Conservation (phyloP, 768 basidiomycete genomes). For the Amanita muscaria region DNA sequence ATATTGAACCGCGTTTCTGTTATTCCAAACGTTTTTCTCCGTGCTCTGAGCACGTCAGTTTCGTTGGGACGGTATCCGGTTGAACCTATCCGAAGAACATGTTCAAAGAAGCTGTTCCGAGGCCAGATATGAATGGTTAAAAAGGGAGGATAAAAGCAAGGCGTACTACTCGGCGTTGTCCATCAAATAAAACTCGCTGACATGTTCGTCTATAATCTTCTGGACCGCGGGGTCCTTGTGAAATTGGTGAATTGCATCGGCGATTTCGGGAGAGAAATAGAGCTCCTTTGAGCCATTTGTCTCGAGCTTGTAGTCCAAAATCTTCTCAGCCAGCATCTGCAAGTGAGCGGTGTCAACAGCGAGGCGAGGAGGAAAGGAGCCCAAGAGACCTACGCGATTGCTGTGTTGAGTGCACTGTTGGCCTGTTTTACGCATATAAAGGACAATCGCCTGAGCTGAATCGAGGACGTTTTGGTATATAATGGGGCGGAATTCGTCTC, state of each 20-base stretch:
- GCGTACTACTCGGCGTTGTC: constrained; percentile 87
- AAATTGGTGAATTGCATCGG: constrained; percentile 56
- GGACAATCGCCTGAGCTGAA: constrained; percentile 76
- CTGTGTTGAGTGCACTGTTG: constrained; percentile 61
- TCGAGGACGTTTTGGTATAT: constrained; percentile 87
- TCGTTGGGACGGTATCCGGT: constrained; percentile 80
- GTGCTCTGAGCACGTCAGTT: constrained; percentile 80
- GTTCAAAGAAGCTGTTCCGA: constrained; percentile 65
- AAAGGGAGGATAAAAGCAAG: neutral
- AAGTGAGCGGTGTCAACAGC: neutral
- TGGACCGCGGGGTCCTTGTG: constrained; percentile 63
- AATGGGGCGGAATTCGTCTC: constrained; percentile 64
- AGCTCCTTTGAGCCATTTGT: constrained; percentile 29
- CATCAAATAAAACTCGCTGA: constrained; percentile 85
- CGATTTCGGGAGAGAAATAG: constrained; percentile 53
- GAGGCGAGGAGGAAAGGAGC: constrained; percentile 1
- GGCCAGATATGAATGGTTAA: neutral
- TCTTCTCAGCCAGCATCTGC: constrained; percentile 42
- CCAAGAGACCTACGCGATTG: constrained; percentile 44
- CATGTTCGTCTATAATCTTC: constrained; percentile 45
- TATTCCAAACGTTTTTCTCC: constrained; percentile 85
- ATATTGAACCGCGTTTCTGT: constrained; percentile 78
- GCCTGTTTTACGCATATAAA: constrained; percentile 80
- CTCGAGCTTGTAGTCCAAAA: constrained; percentile 51
- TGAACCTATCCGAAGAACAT: constrained; percentile 75